Conservation (phyloP, 331 rosid species). For the Acacia pycnantha region DNA sequence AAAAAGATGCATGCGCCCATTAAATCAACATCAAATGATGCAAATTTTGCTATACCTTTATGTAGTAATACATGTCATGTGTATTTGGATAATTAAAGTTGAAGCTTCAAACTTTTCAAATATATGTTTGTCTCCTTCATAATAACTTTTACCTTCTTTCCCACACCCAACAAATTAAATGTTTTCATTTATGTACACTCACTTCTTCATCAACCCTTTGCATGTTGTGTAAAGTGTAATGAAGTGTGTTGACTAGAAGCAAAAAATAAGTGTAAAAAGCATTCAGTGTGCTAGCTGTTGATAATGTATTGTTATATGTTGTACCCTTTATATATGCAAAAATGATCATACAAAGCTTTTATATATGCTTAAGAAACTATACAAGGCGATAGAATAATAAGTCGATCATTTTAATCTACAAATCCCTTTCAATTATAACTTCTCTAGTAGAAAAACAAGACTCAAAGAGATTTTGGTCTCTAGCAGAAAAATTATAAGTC, state of each 20-base stretch:
- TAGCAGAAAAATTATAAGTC: too few species aligned
- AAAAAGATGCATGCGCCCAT: constrained; percentile 14
- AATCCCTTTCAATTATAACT: too few species aligned
- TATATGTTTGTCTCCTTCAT: not conserved
- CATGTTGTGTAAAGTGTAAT: constrained; percentile 29
- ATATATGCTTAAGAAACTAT: not conserved
- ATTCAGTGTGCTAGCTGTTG: not conserved
- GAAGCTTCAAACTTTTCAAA: not conserved
- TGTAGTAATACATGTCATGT: not conserved
- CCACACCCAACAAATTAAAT: not conserved
- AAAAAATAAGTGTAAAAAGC: constrained; percentile 1
- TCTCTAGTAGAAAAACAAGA: too few species aligned
- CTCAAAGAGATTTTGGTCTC: too few species aligned
- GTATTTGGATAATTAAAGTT: not conserved
- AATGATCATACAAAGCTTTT: not conserved
- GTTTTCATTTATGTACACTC: not conserved
- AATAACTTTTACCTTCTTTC: not conserved
- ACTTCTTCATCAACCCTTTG: constrained; percentile 1
- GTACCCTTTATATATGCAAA: not conserved
- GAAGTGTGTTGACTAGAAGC: not conserved
- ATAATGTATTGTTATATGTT: constrained; percentile 9
- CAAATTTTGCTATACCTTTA: not conserved
- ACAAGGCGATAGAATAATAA: too few species aligned
- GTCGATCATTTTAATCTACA: too few species aligned
- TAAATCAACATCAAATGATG: not conserved